phyloP scores from a whole-genome alignment of 805 yeast genomes.

The Alloascoidea hylecoeti region DNA sequence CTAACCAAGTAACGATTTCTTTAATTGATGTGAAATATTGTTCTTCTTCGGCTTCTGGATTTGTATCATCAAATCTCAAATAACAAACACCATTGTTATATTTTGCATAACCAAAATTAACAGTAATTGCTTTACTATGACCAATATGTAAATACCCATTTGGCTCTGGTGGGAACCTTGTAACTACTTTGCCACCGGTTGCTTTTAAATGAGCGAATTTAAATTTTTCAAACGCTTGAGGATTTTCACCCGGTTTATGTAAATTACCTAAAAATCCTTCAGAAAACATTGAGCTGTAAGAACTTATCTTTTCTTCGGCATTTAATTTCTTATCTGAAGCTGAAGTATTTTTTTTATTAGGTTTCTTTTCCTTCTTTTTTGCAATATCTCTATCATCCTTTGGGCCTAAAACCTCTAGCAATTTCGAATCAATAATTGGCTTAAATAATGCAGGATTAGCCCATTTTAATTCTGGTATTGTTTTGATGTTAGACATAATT shows the following conservation, averaged over 20 bases:
- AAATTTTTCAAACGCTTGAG: conserved; percentile 77
- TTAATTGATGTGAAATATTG: conserved; percentile 73
- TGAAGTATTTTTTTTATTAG: conserved; percentile 13
- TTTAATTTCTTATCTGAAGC: conserved; percentile 4
- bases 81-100: conserved; percentile 79
- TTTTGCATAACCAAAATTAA: conserved; percentile 94
- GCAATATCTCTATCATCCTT: conserved; percentile 88
- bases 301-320: conserved; percentile 11
- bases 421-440: conserved; percentile 69
- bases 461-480: conserved; percentile 71
- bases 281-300: conserved; percentile 61
- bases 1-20: conserved; percentile 86
- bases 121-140: conserved; percentile 95
- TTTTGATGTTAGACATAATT: conserved; percentile 64
- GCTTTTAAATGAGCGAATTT: conserved; percentile 67
- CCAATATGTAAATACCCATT: conserved; percentile 97
- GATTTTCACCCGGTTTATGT: conserved; percentile 92
- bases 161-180: conserved; percentile 98
- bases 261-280: conserved; percentile 94
- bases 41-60: conserved; percentile 98
- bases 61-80: conserved; percentile 92
- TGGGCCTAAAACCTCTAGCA: conserved; percentile 73
- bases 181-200: conserved; percentile 73
- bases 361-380: conserved; percentile 49
- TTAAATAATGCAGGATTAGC: conserved; percentile 81